Base-by-base conservation (phyloP, 2,329 filamentous ascomycete genomes). In the Nothophoma quercina region DNA sequence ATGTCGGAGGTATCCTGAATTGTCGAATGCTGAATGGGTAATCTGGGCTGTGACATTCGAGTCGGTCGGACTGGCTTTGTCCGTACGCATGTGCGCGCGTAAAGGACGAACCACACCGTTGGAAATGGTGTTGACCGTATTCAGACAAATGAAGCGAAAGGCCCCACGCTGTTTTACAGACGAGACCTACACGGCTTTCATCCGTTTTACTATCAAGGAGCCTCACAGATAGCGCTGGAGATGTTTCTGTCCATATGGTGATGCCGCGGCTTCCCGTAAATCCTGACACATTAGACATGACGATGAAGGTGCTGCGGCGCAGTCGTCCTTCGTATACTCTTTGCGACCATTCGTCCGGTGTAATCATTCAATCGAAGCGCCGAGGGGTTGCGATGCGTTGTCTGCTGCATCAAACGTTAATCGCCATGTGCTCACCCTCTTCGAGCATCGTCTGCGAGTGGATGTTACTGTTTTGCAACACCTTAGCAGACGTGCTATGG, bases 31-130 rank as follows among this genome's bases (percentile, higher is more conserved):
- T 32, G 33, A 22, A 33, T 30, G n/a, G 30, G 35, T 21, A 6
- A 41, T 28, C 36, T 32, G 25, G 22, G 15, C 16, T 16, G n/a
- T 18, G n/a, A 43, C 21, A 39, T 26, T 39, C 28, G 38, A 48
- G 28, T 53, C 38, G 43, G 50, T 39, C 39, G 50, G 43, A 26
- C 21, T 47, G 32, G 38, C 50, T 32, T 43, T 43, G 36, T 47
- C 50, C 50, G 43, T 48, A 43, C 38, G 32, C 28, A 41, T 42
- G 39, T 22, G 43, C 50, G 50, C 43, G 29, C 13, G 29, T 39
- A 18, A 26, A 30, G 19, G 34, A 36, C 19, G 36, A 47, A 42
- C 50, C 43, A 28, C 18, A 21, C 2, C 26, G 13, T 30, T 42
- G 50, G 43, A 22, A 39, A 33, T 23, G 15, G 26, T 23, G 21